These are phyloP conservation scores for Zea luxurians DNA, from an alignment of 176 grass and related monocot genomes.

Conservation along the genomic window DNA sequence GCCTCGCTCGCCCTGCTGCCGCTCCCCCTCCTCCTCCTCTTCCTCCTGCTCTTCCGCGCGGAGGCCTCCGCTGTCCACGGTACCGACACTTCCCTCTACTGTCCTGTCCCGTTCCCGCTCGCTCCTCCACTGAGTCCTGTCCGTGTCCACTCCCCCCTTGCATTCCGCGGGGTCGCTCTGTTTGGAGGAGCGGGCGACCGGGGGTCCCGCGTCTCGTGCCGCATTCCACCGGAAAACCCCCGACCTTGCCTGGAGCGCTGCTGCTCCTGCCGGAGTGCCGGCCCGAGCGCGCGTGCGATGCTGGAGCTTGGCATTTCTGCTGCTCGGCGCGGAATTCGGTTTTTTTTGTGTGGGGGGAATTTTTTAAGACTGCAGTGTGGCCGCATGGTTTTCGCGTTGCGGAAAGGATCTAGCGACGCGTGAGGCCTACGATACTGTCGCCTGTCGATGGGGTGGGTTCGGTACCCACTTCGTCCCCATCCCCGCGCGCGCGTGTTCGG, in stretches of 20 bases:
- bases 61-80: constrained; percentile 31
- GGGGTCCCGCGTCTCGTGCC: background rate
- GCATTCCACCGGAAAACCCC: background rate
- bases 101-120: background rate
- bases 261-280: background rate
- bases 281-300: background rate
- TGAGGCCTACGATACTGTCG: constrained; percentile 5
- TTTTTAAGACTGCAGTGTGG: background rate
- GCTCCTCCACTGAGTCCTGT: background rate
- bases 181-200: background rate
- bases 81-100: background rate
- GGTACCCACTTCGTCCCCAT: background rate
- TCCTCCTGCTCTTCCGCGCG: constrained; percentile 4
- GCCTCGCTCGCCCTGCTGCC: background rate
- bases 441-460: constrained; percentile 13
- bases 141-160: background rate
- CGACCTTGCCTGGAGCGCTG: background rate
- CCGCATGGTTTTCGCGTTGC: background rate
- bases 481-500: background rate
- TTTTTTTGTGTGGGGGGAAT: background rate
- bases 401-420: constrained; percentile 14
- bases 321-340: constrained; percentile 3
- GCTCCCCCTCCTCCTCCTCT: background rate
- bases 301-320: background rate
- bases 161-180: background rate